These are phyloP conservation scores for Arthrinium phaeospermum DNA, from an alignment of 2,329 filamentous ascomycete species.

Conservation along the genomic window DNA sequence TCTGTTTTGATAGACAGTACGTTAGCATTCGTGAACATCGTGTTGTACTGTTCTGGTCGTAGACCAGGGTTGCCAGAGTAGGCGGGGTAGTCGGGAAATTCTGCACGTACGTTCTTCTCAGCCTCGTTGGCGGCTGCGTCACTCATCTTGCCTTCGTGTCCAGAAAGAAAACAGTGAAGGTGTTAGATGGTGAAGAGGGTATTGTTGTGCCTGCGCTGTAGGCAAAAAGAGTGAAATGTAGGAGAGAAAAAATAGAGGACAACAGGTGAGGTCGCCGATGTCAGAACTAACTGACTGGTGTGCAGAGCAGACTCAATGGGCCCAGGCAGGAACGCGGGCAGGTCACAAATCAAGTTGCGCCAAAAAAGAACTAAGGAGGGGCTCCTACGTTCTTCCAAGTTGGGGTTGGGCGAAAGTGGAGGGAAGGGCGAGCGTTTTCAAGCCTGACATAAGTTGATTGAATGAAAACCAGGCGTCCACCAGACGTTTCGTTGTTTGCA, in stretches of 20 bases:
- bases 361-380: slow-evolving; percentile 15
- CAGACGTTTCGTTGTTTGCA: not conserved
- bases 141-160: slow-evolving; percentile 69
- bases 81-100: slow-evolving; percentile 18
- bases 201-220: slow-evolving; percentile 3
- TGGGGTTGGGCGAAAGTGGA: slow-evolving; percentile 10
- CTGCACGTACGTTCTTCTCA: slow-evolving; percentile 83
- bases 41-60: not conserved
- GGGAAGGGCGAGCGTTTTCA: not conserved
- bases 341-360: slow-evolving; percentile 18
- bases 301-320: not conserved
- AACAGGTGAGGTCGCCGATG: slow-evolving; percentile 11
- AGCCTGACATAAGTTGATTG: not conserved
- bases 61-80: slow-evolving; percentile 13
- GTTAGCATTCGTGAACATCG: not conserved
- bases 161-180: not conserved
- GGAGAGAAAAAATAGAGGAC: not conserved
- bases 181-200: slow-evolving; percentile 22
- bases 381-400: slow-evolving; percentile 9
- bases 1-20: slow-evolving; percentile 47
- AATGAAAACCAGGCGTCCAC: not conserved
- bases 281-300: slow-evolving; percentile 16
- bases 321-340: slow-evolving; percentile 8
- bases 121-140: slow-evolving; percentile 87
- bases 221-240: slow-evolving; percentile 8